Evolutionary conservation across 2,329 filamentous ascomycete genomes (phyloP).

Genomic region (Fusarium temperatum): DNA sequence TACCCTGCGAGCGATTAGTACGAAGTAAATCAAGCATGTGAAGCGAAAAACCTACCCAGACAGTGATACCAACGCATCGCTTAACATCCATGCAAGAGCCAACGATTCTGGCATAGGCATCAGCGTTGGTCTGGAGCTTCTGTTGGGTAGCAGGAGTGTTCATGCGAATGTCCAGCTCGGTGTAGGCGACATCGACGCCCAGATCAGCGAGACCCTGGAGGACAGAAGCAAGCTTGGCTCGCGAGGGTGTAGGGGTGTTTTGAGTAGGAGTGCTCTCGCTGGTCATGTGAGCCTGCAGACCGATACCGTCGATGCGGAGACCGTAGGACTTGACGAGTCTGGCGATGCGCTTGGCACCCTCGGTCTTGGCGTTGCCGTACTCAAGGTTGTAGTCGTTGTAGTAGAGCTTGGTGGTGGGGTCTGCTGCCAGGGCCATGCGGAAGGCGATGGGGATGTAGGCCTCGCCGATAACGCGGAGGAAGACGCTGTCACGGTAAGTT

Average conservation of each 20-base stretch:
- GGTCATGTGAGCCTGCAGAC: constrained; percentile 17
- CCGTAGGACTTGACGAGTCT: constrained; percentile 14
- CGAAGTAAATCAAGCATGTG: accelerated
- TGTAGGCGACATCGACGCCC: constrained; percentile 8
- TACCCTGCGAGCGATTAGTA: neutral
- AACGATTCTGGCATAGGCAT: constrained; percentile 4
- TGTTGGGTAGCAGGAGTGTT: constrained; percentile 2
- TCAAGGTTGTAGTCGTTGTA: constrained; percentile 26
- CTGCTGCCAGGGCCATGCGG: constrained; percentile 14
- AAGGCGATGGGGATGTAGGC: constrained; percentile 20
- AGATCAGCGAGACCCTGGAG: constrained; percentile 2
- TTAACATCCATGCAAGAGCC: constrained; percentile 18
- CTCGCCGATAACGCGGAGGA: constrained; percentile 8
- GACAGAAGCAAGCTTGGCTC: neutral
- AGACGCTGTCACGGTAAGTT: constrained; percentile 14
- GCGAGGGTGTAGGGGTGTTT: constrained; percentile 2
- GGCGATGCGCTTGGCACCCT: constrained; percentile 7
- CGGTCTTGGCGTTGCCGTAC: constrained; percentile 4
- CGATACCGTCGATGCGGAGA: constrained; percentile 13
- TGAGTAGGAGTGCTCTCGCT: constrained; percentile 22
- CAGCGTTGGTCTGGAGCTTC: constrained; percentile 12
- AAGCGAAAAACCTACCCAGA: constrained; percentile 2
- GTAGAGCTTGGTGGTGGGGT: constrained; percentile 17
- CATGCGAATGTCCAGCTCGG: constrained; percentile 12
- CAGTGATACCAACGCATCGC: constrained; percentile 15